Conservation (phyloP, 208 protist genomes). For the Trichomonas tenax region DNA sequence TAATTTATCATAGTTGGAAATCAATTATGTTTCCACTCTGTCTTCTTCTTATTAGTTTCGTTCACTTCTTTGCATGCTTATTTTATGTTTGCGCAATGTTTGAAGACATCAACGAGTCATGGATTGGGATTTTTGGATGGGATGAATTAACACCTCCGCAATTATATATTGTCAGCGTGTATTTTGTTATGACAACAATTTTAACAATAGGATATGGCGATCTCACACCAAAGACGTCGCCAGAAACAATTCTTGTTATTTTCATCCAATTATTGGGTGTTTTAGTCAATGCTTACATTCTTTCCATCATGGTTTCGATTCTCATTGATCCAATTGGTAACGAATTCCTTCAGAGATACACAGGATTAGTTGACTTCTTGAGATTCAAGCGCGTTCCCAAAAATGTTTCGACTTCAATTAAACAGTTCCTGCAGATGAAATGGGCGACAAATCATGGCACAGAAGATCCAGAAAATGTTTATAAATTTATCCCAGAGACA, state of each 20-base stretch:
- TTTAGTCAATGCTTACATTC: background rate
- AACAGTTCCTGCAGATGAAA: background rate
- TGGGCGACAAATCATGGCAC: background rate
- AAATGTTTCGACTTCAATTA: background rate
- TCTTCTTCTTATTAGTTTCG: background rate
- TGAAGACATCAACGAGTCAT: background rate
- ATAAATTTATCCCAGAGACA: background rate
- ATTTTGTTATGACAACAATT: constrained; percentile 6
- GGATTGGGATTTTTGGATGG: background rate
- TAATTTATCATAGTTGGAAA: background rate
- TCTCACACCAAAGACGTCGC: background rate
- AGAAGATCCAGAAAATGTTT: background rate
- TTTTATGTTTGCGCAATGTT: background rate
- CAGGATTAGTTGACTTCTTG: background rate
- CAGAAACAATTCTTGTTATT: background rate
- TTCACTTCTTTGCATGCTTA: background rate
- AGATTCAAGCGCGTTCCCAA: background rate
- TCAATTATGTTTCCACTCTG: background rate
- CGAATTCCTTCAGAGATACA: background rate
- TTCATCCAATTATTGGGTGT: background rate
- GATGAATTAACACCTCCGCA: background rate
- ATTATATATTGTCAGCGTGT: background rate
- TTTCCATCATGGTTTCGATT: background rate
- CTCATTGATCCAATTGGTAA: background rate
- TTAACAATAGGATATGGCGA: background rate